A percentile compares a stretch with the other conserved stretches of the same genome.
Evolutionary conservation across 768 basidiomycete genomes (phyloP).

Genomic region (Leccinum imitatum): DNA sequence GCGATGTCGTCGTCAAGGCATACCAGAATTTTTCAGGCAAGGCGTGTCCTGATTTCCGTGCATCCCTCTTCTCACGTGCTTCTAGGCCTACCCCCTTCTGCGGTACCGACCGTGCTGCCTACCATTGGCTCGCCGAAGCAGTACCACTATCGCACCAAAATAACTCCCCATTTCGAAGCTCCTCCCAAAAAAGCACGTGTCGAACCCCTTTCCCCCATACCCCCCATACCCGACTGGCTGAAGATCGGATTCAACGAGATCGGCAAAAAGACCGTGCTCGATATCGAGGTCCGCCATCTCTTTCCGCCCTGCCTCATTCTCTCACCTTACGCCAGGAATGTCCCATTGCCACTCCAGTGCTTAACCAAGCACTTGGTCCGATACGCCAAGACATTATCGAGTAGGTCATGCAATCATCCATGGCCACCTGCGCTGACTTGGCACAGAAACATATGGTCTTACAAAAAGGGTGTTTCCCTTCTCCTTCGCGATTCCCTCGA

Average conservation of each 20-base stretch:
- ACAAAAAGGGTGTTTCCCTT: slow-evolving; percentile 86
- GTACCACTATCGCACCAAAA: slow-evolving; percentile 93
- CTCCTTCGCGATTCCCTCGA: slow-evolving; percentile 84
- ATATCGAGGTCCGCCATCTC: slow-evolving; percentile 75
- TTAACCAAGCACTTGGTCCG: slow-evolving; percentile 64
- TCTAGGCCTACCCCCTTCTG: slow-evolving; percentile 48
- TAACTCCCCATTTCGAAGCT: slow-evolving; percentile 94
- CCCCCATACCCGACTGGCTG: slow-evolving; percentile 60
- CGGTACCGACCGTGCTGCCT: slow-evolving; percentile 63
- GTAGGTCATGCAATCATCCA: slow-evolving; percentile 39
- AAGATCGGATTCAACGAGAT: slow-evolving; percentile 88
- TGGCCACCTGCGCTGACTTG: slow-evolving; percentile 5
- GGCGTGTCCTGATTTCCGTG: background rate
- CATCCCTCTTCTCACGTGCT: slow-evolving; percentile 26
- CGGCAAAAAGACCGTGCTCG: slow-evolving; percentile 71
- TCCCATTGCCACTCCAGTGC: slow-evolving; percentile 80
- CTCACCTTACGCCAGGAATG: slow-evolving; percentile 61
- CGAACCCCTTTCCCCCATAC: background rate
- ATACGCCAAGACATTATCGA: slow-evolving; percentile 67
- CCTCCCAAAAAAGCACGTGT: slow-evolving; percentile 49
- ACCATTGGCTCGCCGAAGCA: slow-evolving; percentile 88
- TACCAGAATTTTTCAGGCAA: slow-evolving; percentile 68
- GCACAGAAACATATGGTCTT: slow-evolving; percentile 72
- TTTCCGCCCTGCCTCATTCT: background rate
- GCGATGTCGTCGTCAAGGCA: slow-evolving; percentile 81